Evolutionary conservation across 768 basidiomycete genomes (phyloP), one percentile per base, ranked within the genome.

Genomic region (Nidularia pulvinata): DNA sequence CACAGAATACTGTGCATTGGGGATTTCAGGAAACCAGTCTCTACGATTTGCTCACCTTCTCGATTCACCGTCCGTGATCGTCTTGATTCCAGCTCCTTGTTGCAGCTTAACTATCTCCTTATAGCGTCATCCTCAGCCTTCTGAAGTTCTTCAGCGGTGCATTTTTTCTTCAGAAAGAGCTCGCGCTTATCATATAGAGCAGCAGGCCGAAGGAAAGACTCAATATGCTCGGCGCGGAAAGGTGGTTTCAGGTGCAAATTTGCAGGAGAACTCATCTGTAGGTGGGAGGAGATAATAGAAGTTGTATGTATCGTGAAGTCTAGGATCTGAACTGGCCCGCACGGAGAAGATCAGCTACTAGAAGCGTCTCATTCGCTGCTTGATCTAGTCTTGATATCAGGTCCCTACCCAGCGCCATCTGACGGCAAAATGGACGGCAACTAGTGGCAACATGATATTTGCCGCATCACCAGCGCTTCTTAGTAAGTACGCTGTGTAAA

Each of bases 51-150:
- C 9, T 7, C 42, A 76, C 73, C 70, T 73, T 63, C 66, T 69
- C 57, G 79, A 53, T 66, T 88, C 85, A 43, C 86, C 86, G 57
- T 86, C 85, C 14, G 85, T 86, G 52, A 85, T 77, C n/a, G 74
- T 74, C 61, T 77, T 79, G 55, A 86, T 77, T 22, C 85, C 85
- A 4, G 76, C 62, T 35, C 81, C 73, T 51, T 73, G 74, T 62
- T 86, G 85, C 54, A 85, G 69, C 59, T 76, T 62, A 16, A 86
- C 72, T 54, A 84, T 77, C 33, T 76, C 48, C 69, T 67, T 57
- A 86, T 78, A 7, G 82, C 78, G 43, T 79, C 76, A 54, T 85
- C 80, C 66, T 85, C 83, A 30, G 73, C 67, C 32, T 61, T 64
- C 43, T 63, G 63, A 13, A 86, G 73, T 50, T 84, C 79, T n/a